These are phyloP conservation scores for Quercus alba DNA, from an alignment of 306 rosid genomes.

Conservation along the genomic window DNA sequence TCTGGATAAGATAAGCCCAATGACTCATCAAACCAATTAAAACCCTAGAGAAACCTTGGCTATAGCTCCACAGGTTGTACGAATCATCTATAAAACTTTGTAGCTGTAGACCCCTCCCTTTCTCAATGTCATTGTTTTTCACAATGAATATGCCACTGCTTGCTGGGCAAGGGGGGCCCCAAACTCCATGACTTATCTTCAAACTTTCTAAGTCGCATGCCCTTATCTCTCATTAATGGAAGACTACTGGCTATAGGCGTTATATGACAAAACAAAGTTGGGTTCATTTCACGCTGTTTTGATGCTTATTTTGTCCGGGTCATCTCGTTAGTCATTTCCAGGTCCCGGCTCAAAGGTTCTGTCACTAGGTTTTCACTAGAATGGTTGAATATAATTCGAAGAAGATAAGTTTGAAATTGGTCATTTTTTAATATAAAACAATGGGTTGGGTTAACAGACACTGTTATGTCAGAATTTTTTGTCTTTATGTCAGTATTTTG, in stretches of 20 bases:
- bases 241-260: background rate
- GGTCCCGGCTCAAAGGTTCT: background rate
- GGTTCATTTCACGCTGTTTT: background rate
- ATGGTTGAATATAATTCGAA: background rate
- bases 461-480: no score
- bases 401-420: background rate
- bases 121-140: constrained; percentile 22
- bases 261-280: background rate
- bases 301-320: background rate
- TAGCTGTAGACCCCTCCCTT: constrained; percentile 5
- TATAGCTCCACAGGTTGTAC: constrained; percentile 1
- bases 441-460: no score
- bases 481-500: no score
- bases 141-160: constrained; percentile 31
- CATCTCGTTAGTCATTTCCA: background rate
- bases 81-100: constrained; percentile 9
- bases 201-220: constrained; percentile 22
- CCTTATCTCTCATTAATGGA: constrained; percentile 12
- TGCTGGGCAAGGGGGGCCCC: constrained; percentile 21
- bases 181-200: constrained; percentile 24
- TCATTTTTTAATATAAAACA: no score
- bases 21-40: constrained; percentile 38
- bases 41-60: constrained; percentile 11
- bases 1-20: constrained; percentile 20
- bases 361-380: background rate